Percentiles rank a stretch among this genome's conserved stretches.
phyloP scores from a whole-genome alignment of 441 rosid genomes.

The Theobroma grandiflorum region DNA sequence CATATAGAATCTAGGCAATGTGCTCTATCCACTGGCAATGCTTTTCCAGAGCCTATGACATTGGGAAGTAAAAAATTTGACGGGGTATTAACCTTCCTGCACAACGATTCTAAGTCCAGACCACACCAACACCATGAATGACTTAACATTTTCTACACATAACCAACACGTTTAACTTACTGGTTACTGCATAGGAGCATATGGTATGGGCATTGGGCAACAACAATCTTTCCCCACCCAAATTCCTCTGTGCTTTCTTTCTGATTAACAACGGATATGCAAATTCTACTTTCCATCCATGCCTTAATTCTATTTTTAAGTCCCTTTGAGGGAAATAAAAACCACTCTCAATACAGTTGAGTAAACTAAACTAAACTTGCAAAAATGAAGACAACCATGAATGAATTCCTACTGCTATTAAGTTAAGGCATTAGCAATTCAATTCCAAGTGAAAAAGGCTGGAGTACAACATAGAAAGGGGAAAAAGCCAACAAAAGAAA shows the following conservation, averaged over 20 bases:
- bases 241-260: not conserved
- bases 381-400: not conserved
- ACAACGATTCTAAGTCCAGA: no score
- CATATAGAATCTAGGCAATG: no score
- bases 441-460: not conserved
- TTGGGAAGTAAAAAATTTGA: no score
- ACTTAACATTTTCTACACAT: no score
- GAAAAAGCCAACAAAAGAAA: not conserved
- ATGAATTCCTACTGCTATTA: not conserved
- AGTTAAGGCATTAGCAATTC: not conserved
- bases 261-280: not conserved
- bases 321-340: not conserved
- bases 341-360: not conserved
- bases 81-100: no score
- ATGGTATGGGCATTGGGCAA: not conserved
- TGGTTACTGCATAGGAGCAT: not conserved
- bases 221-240: not conserved
- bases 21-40: no score
- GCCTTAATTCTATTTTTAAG: not conserved
- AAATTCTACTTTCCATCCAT: not conserved
- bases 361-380: not conserved
- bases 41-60: no score
- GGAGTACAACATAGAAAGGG: not conserved
- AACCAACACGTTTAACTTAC: not conserved
- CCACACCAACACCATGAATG: no score